These are phyloP conservation scores for Vaccinium myrtillus DNA, from an alignment of 148 eudicot genomes.

Conservation along the genomic window DNA sequence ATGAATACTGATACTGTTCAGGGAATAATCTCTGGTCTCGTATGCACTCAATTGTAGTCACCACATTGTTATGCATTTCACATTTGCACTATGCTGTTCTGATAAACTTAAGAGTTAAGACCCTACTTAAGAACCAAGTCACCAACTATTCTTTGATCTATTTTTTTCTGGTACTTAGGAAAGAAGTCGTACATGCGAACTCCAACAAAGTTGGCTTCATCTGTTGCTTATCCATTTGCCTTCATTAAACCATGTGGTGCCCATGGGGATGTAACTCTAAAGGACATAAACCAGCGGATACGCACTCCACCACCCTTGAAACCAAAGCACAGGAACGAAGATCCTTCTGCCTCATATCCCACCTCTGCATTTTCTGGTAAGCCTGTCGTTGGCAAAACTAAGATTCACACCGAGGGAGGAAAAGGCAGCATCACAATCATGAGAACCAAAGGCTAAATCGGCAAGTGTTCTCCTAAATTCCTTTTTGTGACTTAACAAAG, in stretches of 20 bases:
- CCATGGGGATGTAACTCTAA: slow-evolving; percentile 80
- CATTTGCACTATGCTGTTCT: background rate
- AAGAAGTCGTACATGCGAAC: slow-evolving; percentile 66
- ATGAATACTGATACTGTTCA: background rate
- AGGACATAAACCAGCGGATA: slow-evolving; percentile 85
- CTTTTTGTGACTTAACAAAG: background rate
- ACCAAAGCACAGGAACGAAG: slow-evolving; percentile 41
- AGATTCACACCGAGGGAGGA: slow-evolving; percentile 93
- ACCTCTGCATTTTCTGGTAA: slow-evolving; percentile 93
- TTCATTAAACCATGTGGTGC: slow-evolving; percentile 76
- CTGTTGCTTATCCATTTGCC: slow-evolving; percentile 81
- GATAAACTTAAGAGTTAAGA: background rate
- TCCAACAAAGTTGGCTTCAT: slow-evolving; percentile 60
- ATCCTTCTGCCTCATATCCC: slow-evolving; percentile 44
- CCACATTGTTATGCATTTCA: background rate
- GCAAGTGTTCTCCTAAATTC: slow-evolving; percentile 3
- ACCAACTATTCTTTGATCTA: background rate
- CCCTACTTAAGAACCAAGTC: background rate
- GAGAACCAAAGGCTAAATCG: slow-evolving; percentile 88
- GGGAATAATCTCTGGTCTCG: background rate
- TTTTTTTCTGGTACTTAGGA: slow-evolving; percentile 39
- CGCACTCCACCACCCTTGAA: slow-evolving; percentile 69
- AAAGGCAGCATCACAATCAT: slow-evolving; percentile 94
- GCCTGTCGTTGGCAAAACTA: slow-evolving; percentile 91
- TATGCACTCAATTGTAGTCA: background rate